Evolutionary conservation across 2,329 filamentous ascomycete genomes (phyloP), one percentile per base, ranked within the genome.

Genomic region (Xylariaceae sp.): DNA sequence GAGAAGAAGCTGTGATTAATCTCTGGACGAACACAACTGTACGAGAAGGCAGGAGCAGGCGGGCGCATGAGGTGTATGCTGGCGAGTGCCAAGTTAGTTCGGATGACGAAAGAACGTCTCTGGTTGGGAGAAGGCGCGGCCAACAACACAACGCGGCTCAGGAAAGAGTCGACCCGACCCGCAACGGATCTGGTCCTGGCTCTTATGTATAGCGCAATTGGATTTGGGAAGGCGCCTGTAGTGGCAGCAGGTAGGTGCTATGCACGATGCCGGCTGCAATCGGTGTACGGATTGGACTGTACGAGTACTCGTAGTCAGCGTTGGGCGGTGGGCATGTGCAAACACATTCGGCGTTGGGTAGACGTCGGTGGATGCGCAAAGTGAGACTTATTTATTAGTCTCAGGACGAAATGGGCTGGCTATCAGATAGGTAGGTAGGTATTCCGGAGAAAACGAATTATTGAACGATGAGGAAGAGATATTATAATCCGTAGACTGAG

Each of bases 101-200:
- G 59, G 60, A 55, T 64, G 60, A 66, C 56, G 61, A 72, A 72
- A 62, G 69, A 72, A 64, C 15, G 70, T 69, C 63, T 67, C 59
- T 37, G 69, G 68, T 69, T 70, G 67, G 30, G 69, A 68, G 67
- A 66, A 68, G 63, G 68, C 58, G 64, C 62, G 65, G 62, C 59
- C 49, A 39, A 60, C 49, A 35, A 15, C 55, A 39, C 39, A 51
- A 45, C 44, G 18, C 57, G 37, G 56, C 41, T 54, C 39, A 54
- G 60, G 66, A 61, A 63, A 55, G 61, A 60, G 61, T 59, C 51
- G 55, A 51, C 51, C 35, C 51, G 60, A 6, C 52, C 11, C 37
- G 13, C 41, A 45, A 51, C 55, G 6, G 41, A 56, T 54, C 55
- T 51, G 48, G 44, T 48, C 48, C 34, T 23, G 47, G 49, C 35